These are phyloP conservation scores for Hanseniaspora jakobsenii DNA, from an alignment of 805 yeast species.

Conservation along the genomic window DNA sequence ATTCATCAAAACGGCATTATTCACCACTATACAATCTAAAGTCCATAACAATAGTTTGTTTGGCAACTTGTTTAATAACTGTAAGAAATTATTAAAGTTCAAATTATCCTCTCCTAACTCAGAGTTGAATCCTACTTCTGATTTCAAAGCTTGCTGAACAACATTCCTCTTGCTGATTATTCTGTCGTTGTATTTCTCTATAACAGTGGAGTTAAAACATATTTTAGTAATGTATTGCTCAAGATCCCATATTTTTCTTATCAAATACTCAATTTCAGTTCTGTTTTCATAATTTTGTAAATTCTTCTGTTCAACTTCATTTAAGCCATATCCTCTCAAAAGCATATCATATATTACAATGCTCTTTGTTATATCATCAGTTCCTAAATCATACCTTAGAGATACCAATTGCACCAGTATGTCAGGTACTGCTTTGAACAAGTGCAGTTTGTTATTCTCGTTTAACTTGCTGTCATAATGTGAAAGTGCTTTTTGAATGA, in stretches of 20 bases:
- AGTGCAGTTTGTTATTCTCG: slow-evolving; percentile 4
- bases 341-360: slow-evolving; percentile 9
- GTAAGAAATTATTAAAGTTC: slow-evolving; percentile 28
- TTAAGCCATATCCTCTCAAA: slow-evolving; percentile 9
- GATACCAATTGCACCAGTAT: not conserved
- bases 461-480: slow-evolving; percentile 6
- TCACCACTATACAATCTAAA: slow-evolving; percentile 26
- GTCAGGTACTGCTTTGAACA: slow-evolving; percentile 2
- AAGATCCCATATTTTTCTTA: slow-evolving; percentile 26
- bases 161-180: slow-evolving; percentile 27
- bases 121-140: slow-evolving; percentile 25
- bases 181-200: slow-evolving; percentile 25
- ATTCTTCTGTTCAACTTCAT: not conserved
- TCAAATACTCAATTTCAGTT: slow-evolving; percentile 17
- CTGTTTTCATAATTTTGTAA: slow-evolving; percentile 7
- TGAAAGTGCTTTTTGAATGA: not conserved
- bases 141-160: slow-evolving; percentile 23
- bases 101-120: slow-evolving; percentile 26
- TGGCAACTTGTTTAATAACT: slow-evolving; percentile 26
- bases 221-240: slow-evolving; percentile 26
- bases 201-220: slow-evolving; percentile 25
- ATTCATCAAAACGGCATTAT: slow-evolving; percentile 20
- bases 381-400: not conserved
- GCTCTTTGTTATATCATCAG: not conserved
- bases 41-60: slow-evolving; percentile 28